Base-by-base conservation (phyloP, 352 stramenopile genomes). In the Phytophthora quininea region DNA sequence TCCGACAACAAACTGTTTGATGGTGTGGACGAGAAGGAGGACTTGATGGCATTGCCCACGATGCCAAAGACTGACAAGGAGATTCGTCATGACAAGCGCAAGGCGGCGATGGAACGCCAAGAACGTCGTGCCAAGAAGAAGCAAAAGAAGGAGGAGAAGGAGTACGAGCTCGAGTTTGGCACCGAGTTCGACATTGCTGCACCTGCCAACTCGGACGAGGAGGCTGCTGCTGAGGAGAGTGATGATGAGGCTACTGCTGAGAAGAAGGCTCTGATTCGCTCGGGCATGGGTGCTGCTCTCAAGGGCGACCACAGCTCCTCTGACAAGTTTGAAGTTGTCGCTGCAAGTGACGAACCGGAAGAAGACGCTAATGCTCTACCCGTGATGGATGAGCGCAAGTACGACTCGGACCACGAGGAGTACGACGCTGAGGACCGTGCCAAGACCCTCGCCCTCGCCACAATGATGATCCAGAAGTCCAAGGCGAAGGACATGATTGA, bases 21-120 rank as follows among this genome's bases (percentile, higher is more conserved):
- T 0, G 81, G 81, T 10, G 82, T 95, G 2, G 79, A 90, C 2
- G 75, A 90, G 1, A 86, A 88, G 43, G 77, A 91, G 2, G 65
- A 66, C 0, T 15, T 73, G 9, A 66, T 71, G 47, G 45, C 54
- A 9, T 32, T 92, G 19, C 74, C 82, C 0, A 86, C 89, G 9
- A 99, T 99, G 92, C 97, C 97, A 0, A 98, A 98, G 77, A 99
- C 97, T 0, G 98, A 99, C 64, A 99, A 99, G 72, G 86, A 99
- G 68, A 96, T 98, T 59, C 96, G 98, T 33, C 92, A 98, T 51
- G 95, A 98, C 42, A 99, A 99, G 74, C 89, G 97, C 15, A 91
- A 98, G 61, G 99, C 98, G 54, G 95, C 93, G 0, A 88, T 90
- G 55, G 91, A 98, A 8, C 88, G 95, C 1, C 84, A 98, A 54